Percentiles rank a stretch among this genome's conserved stretches.
Conservation (phyloP, 495 filamentous ascomycete genomes). For the Xylaria cubensis region DNA sequence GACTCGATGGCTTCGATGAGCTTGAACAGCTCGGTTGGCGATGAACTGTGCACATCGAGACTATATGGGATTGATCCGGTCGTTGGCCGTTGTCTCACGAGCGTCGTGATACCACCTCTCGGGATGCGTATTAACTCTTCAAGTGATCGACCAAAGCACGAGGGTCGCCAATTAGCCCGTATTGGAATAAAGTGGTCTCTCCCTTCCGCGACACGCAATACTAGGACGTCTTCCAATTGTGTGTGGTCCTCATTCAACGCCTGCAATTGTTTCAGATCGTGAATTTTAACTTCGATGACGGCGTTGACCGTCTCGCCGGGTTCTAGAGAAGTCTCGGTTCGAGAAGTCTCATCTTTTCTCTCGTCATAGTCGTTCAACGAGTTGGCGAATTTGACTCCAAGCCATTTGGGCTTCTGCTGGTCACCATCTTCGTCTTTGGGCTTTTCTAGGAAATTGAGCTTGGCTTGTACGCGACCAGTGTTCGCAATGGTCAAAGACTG, state of each 20-base stretch:
- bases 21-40: conserved; percentile 84
- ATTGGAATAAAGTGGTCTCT: conserved; percentile 92
- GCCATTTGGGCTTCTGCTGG: conserved; percentile 61
- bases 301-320: conserved; percentile 84
- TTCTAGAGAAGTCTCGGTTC: conserved; percentile 65
- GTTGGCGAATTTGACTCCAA: conserved; percentile 67
- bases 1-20: conserved; percentile 84
- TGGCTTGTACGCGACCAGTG: conserved; percentile 79
- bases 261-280: conserved; percentile 66
- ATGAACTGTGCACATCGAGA: conserved; percentile 51
- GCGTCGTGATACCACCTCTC: conserved; percentile 71
- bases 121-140: conserved; percentile 85
- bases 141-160: conserved; percentile 81
- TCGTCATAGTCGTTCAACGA: conserved; percentile 30
- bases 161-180: conserved; percentile 77
- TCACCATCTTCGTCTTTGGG: conserved; percentile 57
- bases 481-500: conserved; percentile 86
- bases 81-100: conserved; percentile 36
- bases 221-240: conserved; percentile 81
- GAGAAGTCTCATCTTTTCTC: conserved; percentile 41
- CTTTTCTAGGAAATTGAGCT: conserved; percentile 74
- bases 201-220: conserved; percentile 84
- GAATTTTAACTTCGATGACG: conserved; percentile 68
- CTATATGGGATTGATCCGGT: conserved; percentile 52
- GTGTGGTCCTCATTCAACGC: conserved; percentile 71